Conservation (phyloP, 2,329 filamentous ascomycete genomes). For the Fusarium xylarioides region DNA sequence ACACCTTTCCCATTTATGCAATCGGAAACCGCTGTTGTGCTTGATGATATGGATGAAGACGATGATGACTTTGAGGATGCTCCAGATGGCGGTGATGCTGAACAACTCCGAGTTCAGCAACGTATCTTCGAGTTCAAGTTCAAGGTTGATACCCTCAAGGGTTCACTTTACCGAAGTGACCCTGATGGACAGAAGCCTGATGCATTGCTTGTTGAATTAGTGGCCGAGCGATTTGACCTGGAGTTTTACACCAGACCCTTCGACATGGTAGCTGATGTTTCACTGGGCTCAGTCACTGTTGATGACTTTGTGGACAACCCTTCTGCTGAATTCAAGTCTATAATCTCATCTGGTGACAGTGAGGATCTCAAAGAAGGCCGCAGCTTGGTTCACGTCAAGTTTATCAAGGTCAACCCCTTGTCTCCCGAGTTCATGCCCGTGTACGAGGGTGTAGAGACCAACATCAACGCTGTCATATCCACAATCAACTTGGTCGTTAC, state of each 20-base stretch:
- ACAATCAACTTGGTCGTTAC: conserved; percentile 98
- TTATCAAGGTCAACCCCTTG: conserved; percentile 85
- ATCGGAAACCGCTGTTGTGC: conserved; percentile 78
- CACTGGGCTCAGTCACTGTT: conserved; percentile 84
- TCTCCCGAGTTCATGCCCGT: conserved; percentile 93
- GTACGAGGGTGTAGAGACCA: conserved; percentile 93
- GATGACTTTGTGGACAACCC: conserved; percentile 96
- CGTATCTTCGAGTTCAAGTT: conserved; percentile 97
- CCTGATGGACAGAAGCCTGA: conserved; percentile 80
- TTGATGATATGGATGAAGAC: conserved; percentile 79
- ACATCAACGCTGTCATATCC: conserved; percentile 88
- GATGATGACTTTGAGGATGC: conserved; percentile 75
- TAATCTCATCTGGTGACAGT: conserved; percentile 83
- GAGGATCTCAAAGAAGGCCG: conserved; percentile 79
- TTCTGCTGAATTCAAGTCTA: conserved; percentile 91
- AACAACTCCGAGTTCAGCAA: conserved; percentile 79
- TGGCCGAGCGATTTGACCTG: conserved; percentile 88
- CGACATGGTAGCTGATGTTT: conserved; percentile 93
- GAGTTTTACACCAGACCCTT: conserved; percentile 88
- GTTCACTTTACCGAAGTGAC: conserved; percentile 89
- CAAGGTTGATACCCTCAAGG: conserved; percentile 91
- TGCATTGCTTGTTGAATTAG: conserved; percentile 84
- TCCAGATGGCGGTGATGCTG: conserved; percentile 62
- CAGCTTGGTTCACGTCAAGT: conserved; percentile 88
- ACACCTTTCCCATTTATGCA: conserved; percentile 78